Conservation (phyloP, 495 filamentous ascomycete species). For the Talaromyces wortmannii region DNA sequence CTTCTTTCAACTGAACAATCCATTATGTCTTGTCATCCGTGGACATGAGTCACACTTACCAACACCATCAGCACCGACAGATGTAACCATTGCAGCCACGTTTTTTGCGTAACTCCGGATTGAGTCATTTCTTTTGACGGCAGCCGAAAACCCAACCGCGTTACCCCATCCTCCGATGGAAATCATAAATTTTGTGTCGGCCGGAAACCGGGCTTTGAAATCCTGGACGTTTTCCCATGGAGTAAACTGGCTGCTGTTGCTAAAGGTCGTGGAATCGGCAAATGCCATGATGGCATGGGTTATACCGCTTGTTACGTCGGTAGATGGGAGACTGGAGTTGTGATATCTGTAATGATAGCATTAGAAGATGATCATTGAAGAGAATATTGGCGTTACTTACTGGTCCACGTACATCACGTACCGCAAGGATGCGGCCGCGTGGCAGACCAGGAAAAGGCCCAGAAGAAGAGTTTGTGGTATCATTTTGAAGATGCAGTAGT, state of each 20-base stretch:
- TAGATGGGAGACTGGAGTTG: not conserved
- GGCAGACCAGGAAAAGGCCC: no score
- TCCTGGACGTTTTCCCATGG: constrained; percentile 54
- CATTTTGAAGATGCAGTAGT: no score
- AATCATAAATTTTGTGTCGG: constrained; percentile 57
- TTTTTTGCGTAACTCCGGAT: constrained; percentile 57
- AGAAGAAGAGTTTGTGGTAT: no score
- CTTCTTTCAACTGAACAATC: not conserved
- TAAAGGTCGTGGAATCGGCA: constrained; percentile 53
- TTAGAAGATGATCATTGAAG: not conserved
- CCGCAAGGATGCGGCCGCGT: not conserved
- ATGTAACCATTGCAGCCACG: constrained; percentile 53
- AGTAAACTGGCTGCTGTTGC: constrained; percentile 33
- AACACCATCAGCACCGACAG: constrained; percentile 55
- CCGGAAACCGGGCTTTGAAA: constrained; percentile 49
- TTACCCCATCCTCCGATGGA: constrained; percentile 75
- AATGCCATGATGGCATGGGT: constrained; percentile 63
- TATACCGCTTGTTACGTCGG: constrained; percentile 6
- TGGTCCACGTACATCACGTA: constrained; percentile 6
- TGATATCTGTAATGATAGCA: not conserved
- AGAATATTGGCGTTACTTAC: not conserved
- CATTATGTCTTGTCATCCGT: not conserved
- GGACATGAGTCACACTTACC: constrained; percentile 7
- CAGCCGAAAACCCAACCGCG: constrained; percentile 51
- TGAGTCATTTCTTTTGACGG: constrained; percentile 44